Conservation (phyloP, 441 rosid species). For the Isatis lusitanica region DNA sequence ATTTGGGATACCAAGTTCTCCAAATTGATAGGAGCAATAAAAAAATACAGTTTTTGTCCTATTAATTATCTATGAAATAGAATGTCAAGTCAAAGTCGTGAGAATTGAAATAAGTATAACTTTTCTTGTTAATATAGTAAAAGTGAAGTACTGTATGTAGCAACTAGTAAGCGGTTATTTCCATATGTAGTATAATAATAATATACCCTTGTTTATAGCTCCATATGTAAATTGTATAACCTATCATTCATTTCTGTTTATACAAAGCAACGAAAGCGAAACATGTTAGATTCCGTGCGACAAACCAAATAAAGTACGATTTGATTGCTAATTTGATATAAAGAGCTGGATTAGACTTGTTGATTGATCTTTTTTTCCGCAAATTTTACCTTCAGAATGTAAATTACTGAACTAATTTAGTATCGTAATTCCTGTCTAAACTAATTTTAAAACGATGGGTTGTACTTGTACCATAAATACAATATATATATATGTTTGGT, state of each 20-base stretch:
- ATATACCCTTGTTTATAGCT: not conserved
- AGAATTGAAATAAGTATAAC: constrained; percentile 10
- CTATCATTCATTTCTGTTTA: not conserved
- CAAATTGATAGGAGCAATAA: constrained; percentile 31
- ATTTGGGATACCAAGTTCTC: constrained; percentile 32
- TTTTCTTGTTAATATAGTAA: not conserved
- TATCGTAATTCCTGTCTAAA: not conserved
- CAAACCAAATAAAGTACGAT: constrained; percentile 27
- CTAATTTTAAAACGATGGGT: not conserved
- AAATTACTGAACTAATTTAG: not conserved
- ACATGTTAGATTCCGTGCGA: constrained; percentile 26
- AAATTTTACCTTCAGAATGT: not conserved
- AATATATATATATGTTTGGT: not conserved
- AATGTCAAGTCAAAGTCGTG: constrained; percentile 29
- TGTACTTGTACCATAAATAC: not conserved
- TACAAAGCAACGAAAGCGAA: not conserved
- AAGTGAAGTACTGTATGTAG: not conserved
- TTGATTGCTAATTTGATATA: constrained; percentile 25
- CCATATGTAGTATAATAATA: not conserved
- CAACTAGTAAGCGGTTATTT: not conserved
- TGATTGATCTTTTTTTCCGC: constrained; percentile 1
- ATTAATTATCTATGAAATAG: not conserved
- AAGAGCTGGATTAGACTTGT: constrained; percentile 24
- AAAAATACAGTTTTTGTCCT: constrained; percentile 1
- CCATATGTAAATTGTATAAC: not conserved